Base-by-base conservation (phyloP, 352 stramenopile genomes). In the Labyrinthula sp. region DNA sequence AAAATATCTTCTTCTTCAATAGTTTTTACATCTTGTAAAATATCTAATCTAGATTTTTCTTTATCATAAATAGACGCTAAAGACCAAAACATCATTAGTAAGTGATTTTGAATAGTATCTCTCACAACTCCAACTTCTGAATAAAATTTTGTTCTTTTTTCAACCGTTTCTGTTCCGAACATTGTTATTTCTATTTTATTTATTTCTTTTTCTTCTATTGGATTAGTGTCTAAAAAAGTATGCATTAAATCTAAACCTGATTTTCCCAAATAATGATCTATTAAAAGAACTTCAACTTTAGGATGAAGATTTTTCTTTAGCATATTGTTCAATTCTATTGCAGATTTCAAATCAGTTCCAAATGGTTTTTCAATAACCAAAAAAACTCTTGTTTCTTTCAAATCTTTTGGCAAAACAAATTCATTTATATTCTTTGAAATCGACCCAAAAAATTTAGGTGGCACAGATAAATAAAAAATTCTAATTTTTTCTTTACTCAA, bases 191-290 rank as follows among this genome's bases (percentile, higher is more conserved):
- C 50, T 65, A 60, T 12, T 56, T 33, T 8, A 23, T 52, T 57
- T n/a, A 63, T 37, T 2, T 54, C n/a, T 3, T 35, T 34, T 17
- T 47, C 48, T 6, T 49, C 40, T 6, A 45, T 24, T 6, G 15
- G 4, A 35, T 81, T 82, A 1, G 34, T 26, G n/a, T 55, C 48
- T 0, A 77, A 54, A 38, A 75, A 79, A 15, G 50, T 46, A 0
- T 59, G 31, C 20, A 79, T 60, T 0, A 63, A 65, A 12, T 68
- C 67, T 0, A 82, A 56, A n/a, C 61, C 67, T 1, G 45, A 40
- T 35, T 82, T 82, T 22, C 71, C 72, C n/a, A 75, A 65, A 47
- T 79, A 82, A 40, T 82, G 72, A 20, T 82, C 72, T 47, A 80
- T 77, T n/a, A 79, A 48, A n/a, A 72, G 71, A 21, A 81, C 56